Base-by-base conservation (phyloP, 768 basidiomycete genomes). In the Pluteus cervinus region DNA sequence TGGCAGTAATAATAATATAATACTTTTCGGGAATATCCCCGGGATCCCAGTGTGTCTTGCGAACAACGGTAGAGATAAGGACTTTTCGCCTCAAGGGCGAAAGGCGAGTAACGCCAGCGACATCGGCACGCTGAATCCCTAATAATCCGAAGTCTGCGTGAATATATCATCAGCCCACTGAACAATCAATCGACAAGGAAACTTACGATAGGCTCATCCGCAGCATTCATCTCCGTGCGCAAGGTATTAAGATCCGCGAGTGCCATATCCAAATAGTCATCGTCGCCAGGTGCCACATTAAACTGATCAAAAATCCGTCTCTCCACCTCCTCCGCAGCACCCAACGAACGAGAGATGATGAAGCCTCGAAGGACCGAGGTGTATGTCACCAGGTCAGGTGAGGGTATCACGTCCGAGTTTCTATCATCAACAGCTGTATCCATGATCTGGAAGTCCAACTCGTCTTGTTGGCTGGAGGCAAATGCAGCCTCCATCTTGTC, bases 401-500 rank as follows among this genome's bases (percentile, higher is more conserved):
- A 4, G 24, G 55, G 51, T 3, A 45, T 29, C 7, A 30, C 20
- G n/a, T 14, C 25, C 25, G 18, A 34, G 17, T 14, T 14, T 4
- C 28, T 39, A 5, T 22, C 24, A 28, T 9, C 21, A 21, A 32
- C 12, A 12, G 12, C 17, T 23, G 38, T 18, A 18, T 12, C 23
- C 25, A 9, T 15, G 9, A 17, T 20, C 15, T 33, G 7, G 36
- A 15, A 5, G 17, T 15, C 18, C 4, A 11, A 21, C 8, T 14
- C 10, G 7, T 17, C 24, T 15, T 22, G 23, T 39, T 31, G n/a
- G 22, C 30, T 16, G 22, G 25, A 20, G 24, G 38, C 29, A 25
- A 45, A 20, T 6, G 33, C 18, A 7, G 26, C 37, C 47, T 72
- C 76, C 34, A 76, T 45, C 10, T 54, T 44, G 8, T 63, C 54